Base-by-base conservation (phyloP, 129 eudicot genomes). In the Tagetes patula region DNA sequence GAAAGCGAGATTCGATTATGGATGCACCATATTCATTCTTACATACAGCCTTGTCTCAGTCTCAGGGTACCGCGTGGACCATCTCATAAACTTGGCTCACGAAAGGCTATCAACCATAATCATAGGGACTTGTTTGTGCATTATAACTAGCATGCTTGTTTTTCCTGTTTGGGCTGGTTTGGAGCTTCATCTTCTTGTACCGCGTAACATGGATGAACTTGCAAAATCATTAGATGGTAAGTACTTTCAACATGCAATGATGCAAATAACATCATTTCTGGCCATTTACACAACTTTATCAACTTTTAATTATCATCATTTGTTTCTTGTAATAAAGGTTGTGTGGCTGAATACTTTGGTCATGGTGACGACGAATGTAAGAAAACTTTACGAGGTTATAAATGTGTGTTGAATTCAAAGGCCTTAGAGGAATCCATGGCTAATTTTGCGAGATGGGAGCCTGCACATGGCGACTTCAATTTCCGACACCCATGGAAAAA, bases 141-240 rank as follows among this genome's bases (percentile, higher is more conserved):
- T 91, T 69, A 65, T 91, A 64, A 78, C 74, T 0, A 78, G 85
- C 81, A 84, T 84, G 77, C 69, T 91, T 32, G 53, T 87, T 36
- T 85, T 75, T 56, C 97, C 97, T 47, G 84, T 82, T 50, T 91
- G 95, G 95, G 95, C 97, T 41, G 97, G 97, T 42, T 61, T 75
- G 14, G 89, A 91, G 71, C 95, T 91, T 20, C 95, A 91, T 49
- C 67, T 47, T 43, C 78, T 84, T 4, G 75, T 82, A 70, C 81
- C 83, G 12, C 78, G 73, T 27, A 91, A 87, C 82, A 79, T 91
- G 84, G 87, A 87, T 14, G 84, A 85, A 72, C 85, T 91, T 8
- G 86, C 89, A 8, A 79, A 54, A 65, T 91, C 91, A 1, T 73
- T 91, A 62, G 89, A 91, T 5, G 38, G 97, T 87, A 67, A 77